phyloP scores from a whole-genome alignment of 2,329 filamentous ascomycete genomes.

The Colletotrichum spinosum region DNA sequence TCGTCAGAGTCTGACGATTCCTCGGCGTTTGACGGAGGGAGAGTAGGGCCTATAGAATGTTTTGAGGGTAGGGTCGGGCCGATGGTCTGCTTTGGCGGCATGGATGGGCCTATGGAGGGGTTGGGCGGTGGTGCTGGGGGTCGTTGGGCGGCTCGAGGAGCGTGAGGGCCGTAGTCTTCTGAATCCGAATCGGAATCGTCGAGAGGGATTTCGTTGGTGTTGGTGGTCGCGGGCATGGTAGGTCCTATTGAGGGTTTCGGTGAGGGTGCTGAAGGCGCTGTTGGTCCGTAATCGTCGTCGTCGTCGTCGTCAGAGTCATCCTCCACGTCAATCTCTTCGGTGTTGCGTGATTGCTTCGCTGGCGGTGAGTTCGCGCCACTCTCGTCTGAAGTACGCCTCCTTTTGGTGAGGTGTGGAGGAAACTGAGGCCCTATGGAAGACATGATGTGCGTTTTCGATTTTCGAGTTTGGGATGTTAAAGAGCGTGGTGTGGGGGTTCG shows the following conservation, averaged over 20 bases:
- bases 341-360: constrained; percentile 63
- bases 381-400: constrained; percentile 66
- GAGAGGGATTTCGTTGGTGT: constrained; percentile 56
- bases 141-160: constrained; percentile 37
- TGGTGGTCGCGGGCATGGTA: constrained; percentile 42
- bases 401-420: constrained; percentile 74
- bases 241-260: constrained; percentile 42
- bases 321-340: constrained; percentile 60
- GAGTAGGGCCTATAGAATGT: constrained; percentile 55
- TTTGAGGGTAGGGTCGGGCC: constrained; percentile 57
- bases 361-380: constrained; percentile 54
- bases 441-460: constrained; percentile 59
- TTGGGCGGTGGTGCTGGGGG: constrained; percentile 34
- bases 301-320: constrained; percentile 52
- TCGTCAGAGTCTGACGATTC: constrained; percentile 59
- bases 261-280: constrained; percentile 39
- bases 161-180: constrained; percentile 45
- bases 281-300: constrained; percentile 56
- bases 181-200: constrained; percentile 47
- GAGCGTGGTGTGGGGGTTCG: background rate
- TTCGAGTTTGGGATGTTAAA: background rate
- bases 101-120: constrained; percentile 43
- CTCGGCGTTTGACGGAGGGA: constrained; percentile 51
- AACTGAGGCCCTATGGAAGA: constrained; percentile 77
- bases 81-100: constrained; percentile 48